A percentile compares a stretch with the other conserved stretches of the same genome.
phyloP scores from a whole-genome alignment of 2,329 filamentous ascomycete species.

The Trichoderma lentiforme region DNA sequence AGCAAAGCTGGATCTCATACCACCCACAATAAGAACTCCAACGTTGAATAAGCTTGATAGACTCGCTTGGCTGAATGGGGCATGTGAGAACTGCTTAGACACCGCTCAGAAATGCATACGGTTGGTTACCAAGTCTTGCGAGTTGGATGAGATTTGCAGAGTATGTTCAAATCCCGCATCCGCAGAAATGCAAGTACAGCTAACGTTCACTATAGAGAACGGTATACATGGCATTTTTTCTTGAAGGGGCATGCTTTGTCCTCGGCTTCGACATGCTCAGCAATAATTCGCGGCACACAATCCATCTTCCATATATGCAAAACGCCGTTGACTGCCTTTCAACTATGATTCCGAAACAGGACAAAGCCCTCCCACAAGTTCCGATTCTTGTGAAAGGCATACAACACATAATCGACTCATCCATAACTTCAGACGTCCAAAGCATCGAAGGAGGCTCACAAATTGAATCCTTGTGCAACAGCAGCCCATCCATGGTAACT shows the following conservation, averaged over 20 bases:
- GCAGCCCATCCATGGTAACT: not conserved
- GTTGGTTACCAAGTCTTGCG: not conserved
- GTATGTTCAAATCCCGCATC: not conserved
- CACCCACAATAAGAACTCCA: not conserved
- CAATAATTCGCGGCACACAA: not conserved
- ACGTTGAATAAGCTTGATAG: not conserved
- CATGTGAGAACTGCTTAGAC: not conserved
- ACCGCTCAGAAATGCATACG: not conserved
- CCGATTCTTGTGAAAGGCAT: not conserved
- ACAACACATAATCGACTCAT: not conserved
- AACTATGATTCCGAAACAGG: not conserved
- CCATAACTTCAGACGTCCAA: not conserved
- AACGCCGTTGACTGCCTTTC: not conserved
- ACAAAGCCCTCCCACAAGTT: not conserved
- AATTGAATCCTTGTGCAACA: not conserved
- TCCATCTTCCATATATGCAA: not conserved
- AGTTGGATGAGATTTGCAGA: not conserved
- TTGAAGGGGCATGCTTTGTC: not conserved
- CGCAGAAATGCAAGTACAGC: not conserved
- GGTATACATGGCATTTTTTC: not conserved
- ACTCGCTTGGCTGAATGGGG: not conserved
- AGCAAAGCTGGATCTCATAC: not conserved
- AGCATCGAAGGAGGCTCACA: not conserved
- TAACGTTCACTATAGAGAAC: not conserved
- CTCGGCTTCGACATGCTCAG: not conserved